phyloP scores from a whole-genome alignment of 2,329 filamentous ascomycete species.

The Proliferodiscus dingleyae region DNA sequence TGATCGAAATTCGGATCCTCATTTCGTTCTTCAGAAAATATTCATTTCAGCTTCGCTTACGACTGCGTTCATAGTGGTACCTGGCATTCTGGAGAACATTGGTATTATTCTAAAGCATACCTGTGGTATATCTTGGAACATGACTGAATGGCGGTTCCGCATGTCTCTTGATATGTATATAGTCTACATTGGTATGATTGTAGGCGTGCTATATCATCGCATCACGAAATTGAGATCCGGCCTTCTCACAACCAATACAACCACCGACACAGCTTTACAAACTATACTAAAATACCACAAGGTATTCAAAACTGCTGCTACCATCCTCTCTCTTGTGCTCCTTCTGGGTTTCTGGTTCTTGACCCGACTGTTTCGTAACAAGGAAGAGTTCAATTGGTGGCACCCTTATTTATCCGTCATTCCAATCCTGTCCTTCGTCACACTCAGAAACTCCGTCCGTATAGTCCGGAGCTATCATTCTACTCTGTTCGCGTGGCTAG shows the following conservation, averaged over 20 bases:
- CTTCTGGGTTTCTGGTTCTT: slow-evolving; percentile 21
- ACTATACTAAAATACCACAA: slow-evolving; percentile 9
- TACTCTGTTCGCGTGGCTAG: slow-evolving; percentile 47
- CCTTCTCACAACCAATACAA: slow-evolving; percentile 20
- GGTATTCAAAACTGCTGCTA: slow-evolving; percentile 11
- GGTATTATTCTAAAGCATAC: slow-evolving; percentile 35
- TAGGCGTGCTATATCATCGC: slow-evolving; percentile 39
- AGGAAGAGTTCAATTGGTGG: slow-evolving; percentile 43
- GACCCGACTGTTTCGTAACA: slow-evolving; percentile 26
- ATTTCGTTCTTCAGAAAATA: slow-evolving; percentile 45
- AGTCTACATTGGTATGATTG: slow-evolving; percentile 51
- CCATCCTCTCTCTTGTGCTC: slow-evolving; percentile 18
- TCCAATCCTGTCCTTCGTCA: slow-evolving; percentile 48
- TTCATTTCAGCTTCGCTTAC: slow-evolving; percentile 39
- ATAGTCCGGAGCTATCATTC: slow-evolving; percentile 41
- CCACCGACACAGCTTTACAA: slow-evolving; percentile 17
- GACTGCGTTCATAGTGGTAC: slow-evolving; percentile 33
- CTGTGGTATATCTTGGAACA: slow-evolving; percentile 45
- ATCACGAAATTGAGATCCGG: slow-evolving; percentile 24
- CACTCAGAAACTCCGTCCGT: slow-evolving; percentile 45
- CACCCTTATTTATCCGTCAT: slow-evolving; percentile 51
- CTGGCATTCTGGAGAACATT: slow-evolving; percentile 39
- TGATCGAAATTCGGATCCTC: slow-evolving; percentile 38
- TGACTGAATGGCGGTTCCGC: slow-evolving; percentile 45
- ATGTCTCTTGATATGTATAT: slow-evolving; percentile 49